Evolutionary conservation across 2,329 filamentous ascomycete species (phyloP).

Genomic region (Bipolaris gigantea): DNA sequence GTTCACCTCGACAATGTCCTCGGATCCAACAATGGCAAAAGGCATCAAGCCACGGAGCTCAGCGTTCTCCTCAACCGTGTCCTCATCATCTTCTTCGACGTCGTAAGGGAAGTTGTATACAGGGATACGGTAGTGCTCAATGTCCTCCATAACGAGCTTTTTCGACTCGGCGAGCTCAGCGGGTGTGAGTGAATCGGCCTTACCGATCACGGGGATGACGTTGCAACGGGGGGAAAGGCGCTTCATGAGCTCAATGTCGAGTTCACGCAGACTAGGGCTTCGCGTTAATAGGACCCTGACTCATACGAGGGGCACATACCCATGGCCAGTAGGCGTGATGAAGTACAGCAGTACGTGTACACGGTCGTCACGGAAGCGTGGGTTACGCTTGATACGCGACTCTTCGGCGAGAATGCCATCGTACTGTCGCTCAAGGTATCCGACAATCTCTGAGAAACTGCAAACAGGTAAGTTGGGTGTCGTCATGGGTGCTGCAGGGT

Average conservation of each 20-base stretch:
- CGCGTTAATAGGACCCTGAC: conserved; percentile 19
- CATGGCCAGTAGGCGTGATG: conserved; percentile 96
- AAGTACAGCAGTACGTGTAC: conserved; percentile 99
- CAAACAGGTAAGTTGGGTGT: conserved; percentile 19
- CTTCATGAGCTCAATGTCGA: conserved; percentile 99
- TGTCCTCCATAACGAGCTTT: conserved; percentile 99
- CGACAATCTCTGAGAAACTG: conserved; percentile 96
- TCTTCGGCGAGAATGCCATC: conserved; percentile 99
- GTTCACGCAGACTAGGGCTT: conserved; percentile 78
- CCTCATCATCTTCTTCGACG: conserved; percentile 98
- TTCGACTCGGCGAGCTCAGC: conserved; percentile 97
- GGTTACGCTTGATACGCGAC: conserved; percentile 99
- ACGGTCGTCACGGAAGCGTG: conserved; percentile 98
- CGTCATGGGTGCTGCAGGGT: neutral
- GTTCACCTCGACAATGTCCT: conserved; percentile 92
- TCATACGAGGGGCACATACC: conserved; percentile 56
- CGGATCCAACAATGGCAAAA: conserved; percentile 97
- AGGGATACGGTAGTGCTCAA: conserved; percentile 98
- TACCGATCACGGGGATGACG: conserved; percentile 98
- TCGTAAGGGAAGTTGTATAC: conserved; percentile 99
- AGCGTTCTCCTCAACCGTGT: conserved; percentile 98
- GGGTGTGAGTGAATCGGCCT: conserved; percentile 95
- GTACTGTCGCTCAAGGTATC: conserved; percentile 98
- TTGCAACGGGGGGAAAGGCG: conserved; percentile 97
- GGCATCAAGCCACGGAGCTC: conserved; percentile 97